phyloP scores from a whole-genome alignment of 2,329 filamentous ascomycete species.

The Ophiostoma perfectum region DNA sequence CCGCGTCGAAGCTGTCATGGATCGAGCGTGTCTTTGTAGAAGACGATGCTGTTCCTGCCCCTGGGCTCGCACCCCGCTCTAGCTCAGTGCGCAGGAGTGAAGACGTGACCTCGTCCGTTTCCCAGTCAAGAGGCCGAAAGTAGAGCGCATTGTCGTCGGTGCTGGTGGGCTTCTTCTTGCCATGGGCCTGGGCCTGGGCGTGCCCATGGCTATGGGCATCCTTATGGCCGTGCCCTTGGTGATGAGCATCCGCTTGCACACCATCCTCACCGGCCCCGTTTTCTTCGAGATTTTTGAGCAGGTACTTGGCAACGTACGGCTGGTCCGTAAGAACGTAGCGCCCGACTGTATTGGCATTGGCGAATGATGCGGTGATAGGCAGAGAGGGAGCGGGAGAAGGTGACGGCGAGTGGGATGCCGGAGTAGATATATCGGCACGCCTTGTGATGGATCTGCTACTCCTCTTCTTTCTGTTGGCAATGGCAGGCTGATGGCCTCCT shows the following conservation, averaged over 20 bases:
- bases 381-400: neutral
- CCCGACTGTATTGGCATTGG: constrained; percentile 40
- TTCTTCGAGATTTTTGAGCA: constrained; percentile 69
- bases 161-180: neutral
- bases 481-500: neutral
- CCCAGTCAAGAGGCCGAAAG: constrained; percentile 5
- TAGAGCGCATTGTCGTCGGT: neutral
- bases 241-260: neutral
- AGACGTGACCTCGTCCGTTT: constrained; percentile 29
- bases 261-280: constrained; percentile 42
- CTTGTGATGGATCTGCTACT: neutral
- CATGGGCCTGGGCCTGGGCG: neutral
- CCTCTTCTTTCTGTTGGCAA: neutral
- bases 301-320: constrained; percentile 69
- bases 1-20: constrained; percentile 56
- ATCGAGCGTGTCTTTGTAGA: neutral
- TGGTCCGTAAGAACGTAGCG: constrained; percentile 83
- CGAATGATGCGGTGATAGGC: neutral
- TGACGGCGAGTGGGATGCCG: neutral
- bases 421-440: neutral
- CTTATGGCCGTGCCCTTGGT: neutral
- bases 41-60: neutral
- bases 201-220: neutral
- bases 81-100: constrained; percentile 24
- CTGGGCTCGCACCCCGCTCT: neutral